These are phyloP conservation scores for Monascus ruber DNA, from an alignment of 2,329 filamentous ascomycete species.

Conservation along the genomic window DNA sequence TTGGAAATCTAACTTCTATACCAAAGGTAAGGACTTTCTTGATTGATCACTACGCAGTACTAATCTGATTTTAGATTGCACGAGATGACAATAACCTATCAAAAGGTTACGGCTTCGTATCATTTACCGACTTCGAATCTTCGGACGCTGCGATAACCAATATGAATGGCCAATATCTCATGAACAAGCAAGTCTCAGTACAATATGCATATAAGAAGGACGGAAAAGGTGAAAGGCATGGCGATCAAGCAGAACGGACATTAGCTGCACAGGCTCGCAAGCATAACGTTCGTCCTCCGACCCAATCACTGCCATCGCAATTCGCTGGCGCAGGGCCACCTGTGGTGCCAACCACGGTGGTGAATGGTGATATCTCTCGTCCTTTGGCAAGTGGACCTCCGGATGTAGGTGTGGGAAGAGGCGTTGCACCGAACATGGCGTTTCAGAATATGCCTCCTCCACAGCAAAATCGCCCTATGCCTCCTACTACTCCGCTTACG, in stretches of 20 bases:
- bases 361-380: constrained; percentile 29
- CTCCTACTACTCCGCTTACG: constrained; percentile 38
- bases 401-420: constrained; percentile 30
- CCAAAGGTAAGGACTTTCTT: constrained; percentile 57
- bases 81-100: constrained; percentile 78
- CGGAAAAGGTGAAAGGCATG: constrained; percentile 90
- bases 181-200: constrained; percentile 92
- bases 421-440: constrained; percentile 27
- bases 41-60: background rate
- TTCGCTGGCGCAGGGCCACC: constrained; percentile 45
- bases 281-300: constrained; percentile 78
- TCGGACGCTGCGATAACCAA: constrained; percentile 83
- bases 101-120: constrained; percentile 95
- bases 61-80: constrained; percentile 44
- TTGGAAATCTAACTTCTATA: constrained; percentile 70
- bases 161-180: constrained; percentile 92
- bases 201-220: constrained; percentile 99
- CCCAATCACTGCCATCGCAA: constrained; percentile 62
- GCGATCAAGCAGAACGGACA: constrained; percentile 84
- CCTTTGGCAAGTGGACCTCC: constrained; percentile 20
- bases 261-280: constrained; percentile 87
- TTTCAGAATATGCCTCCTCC: constrained; percentile 34
- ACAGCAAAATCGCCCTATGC: constrained; percentile 41
- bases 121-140: constrained; percentile 83
- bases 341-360: constrained; percentile 34